These are phyloP conservation scores for Raphanus raphanistrum DNA, from an alignment of 345 rosid genomes.

Conservation along the genomic window DNA sequence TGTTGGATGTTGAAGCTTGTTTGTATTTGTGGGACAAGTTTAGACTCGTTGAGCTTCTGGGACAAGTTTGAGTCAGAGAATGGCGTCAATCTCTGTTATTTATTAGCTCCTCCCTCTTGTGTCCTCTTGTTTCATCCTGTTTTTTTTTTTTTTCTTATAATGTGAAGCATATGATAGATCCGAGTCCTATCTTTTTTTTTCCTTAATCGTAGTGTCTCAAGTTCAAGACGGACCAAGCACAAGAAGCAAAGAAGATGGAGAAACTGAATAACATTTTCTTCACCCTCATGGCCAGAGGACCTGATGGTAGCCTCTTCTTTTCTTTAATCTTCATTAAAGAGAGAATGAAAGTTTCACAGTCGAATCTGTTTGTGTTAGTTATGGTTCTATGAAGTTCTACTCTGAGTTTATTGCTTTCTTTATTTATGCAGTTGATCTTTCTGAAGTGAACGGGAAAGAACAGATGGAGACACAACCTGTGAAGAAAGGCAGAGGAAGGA, in stretches of 20 bases:
- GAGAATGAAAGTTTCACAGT: not conserved
- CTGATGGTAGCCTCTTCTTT: constrained; percentile 58
- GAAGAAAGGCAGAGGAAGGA: constrained; percentile 93
- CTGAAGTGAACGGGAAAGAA: constrained; percentile 73
- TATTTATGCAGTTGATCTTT: constrained; percentile 56
- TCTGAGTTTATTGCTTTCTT: not conserved
- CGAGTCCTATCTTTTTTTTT: not conserved
- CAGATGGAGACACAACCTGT: constrained; percentile 63
- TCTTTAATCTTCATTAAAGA: not conserved
- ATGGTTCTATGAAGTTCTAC: not conserved
- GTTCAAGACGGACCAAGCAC: constrained; percentile 99
- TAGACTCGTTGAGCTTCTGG: not conserved
- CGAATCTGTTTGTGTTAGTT: not conserved
- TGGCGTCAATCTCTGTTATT: not conserved
- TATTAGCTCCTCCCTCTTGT: not conserved
- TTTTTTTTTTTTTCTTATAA: not conserved
- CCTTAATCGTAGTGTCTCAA: constrained; percentile 66
- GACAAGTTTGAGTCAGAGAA: not conserved
- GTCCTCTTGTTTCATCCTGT: not conserved
- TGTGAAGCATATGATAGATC: not conserved
- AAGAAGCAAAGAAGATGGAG: constrained; percentile 98
- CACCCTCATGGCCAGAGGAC: constrained; percentile 90
- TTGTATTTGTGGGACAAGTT: constrained; percentile 7
- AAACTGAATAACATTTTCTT: constrained; percentile 91
- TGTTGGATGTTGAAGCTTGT: constrained; percentile 8